phyloP scores from a whole-genome alignment of 2,329 filamentous ascomycete genomes.

The Pestalotiopsis sp. region DNA sequence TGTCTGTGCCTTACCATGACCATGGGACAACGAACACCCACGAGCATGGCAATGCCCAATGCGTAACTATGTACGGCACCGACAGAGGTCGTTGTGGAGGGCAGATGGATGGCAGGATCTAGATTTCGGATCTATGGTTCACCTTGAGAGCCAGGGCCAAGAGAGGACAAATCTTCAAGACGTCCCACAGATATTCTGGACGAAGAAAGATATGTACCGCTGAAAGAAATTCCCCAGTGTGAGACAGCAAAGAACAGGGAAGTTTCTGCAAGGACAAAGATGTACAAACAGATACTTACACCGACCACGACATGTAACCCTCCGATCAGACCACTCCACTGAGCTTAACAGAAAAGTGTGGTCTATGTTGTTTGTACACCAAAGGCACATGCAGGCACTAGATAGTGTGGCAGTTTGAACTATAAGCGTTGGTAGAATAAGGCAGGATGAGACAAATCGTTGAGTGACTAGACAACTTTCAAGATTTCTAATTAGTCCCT shows the following conservation, averaged over 20 bases:
- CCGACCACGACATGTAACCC: conserved; percentile 20
- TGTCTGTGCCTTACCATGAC: not conserved
- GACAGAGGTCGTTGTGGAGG: not conserved
- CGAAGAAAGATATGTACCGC: not conserved
- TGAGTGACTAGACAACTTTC: too few relatives aligned
- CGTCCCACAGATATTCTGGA: not conserved
- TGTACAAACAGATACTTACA: conserved; percentile 25
- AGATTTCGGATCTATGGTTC: not conserved
- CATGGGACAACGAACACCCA: not conserved
- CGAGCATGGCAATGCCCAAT: not conserved
- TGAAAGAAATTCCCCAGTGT: conserved; percentile 14
- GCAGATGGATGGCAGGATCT: not conserved
- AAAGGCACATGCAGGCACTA: not conserved
- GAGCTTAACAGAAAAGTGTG: not conserved
- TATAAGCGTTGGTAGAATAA: too few relatives aligned
- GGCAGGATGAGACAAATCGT: too few relatives aligned
- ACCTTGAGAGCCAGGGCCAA: not conserved
- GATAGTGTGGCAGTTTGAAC: not conserved
- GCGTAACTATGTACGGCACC: not conserved
- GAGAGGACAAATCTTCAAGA: not conserved
- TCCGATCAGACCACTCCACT: conserved; percentile 16
- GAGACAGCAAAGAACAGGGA: conserved; percentile 19
- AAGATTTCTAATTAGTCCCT: too few relatives aligned
- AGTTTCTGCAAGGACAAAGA: conserved; percentile 14
- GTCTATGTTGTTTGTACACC: not conserved